phyloP scores from a whole-genome alignment of 306 rosid genomes.

The Corylus heterophylla region DNA sequence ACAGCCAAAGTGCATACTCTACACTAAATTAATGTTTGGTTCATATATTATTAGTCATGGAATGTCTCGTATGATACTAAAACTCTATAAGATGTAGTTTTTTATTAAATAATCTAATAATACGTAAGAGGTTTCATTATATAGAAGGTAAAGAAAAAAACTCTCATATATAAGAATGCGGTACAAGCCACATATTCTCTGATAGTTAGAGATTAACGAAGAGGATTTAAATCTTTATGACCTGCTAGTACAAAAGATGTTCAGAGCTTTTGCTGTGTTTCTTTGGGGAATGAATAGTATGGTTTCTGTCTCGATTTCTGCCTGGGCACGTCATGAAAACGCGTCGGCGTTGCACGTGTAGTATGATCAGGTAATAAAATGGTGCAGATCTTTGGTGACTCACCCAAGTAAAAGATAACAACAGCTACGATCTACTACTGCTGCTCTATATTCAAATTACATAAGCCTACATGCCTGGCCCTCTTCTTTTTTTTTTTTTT shows the following conservation, averaged over 20 bases:
- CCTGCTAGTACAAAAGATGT: too few species aligned
- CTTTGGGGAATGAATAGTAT: background rate
- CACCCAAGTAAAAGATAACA: conserved; percentile 34
- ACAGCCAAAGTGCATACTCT: too few species aligned
- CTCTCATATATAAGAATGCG: too few species aligned
- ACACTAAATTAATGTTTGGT: background rate
- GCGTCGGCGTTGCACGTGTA: conserved; percentile 3
- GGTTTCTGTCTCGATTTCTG: background rate
- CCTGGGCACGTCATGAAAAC: background rate
- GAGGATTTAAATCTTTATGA: too few species aligned
- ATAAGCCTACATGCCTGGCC: conserved; percentile 28
- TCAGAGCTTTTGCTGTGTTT: too few species aligned
- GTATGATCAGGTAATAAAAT: background rate
- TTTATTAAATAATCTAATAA: too few species aligned
- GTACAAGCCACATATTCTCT: too few species aligned
- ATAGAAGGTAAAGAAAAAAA: too few species aligned
- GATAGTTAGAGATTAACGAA: background rate
- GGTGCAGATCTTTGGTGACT: conserved; percentile 34
- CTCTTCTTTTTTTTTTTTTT: background rate
- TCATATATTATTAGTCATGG: background rate
- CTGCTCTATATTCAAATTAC: conserved; percentile 22
- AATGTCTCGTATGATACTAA: background rate
- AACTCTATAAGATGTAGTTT: too few species aligned
- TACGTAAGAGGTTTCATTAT: too few species aligned
- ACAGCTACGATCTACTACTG: conserved; percentile 13